Evolutionary conservation across 257 asterid genomes (phyloP), one percentile per base, ranked within the genome.

Genomic region (Nicotiana benthamiana): DNA sequence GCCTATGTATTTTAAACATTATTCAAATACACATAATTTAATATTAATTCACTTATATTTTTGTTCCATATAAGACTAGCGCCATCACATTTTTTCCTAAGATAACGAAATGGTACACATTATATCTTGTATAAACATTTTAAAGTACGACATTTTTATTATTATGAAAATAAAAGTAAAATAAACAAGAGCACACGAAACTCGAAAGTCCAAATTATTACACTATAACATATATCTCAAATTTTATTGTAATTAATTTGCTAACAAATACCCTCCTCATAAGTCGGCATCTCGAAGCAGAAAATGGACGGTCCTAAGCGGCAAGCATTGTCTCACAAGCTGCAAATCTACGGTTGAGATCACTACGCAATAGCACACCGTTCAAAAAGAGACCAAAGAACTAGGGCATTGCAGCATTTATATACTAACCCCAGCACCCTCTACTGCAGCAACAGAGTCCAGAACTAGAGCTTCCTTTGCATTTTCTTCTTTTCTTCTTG

Each of bases 321-420:
- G 43, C 56, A 75, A 59, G 75, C 59, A 59, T 27, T 62, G 75
- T 43, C 27, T 52, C 6, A 0, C 83, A 26, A 24, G 77, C 30
- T 64, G 60, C 64, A 57, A 32, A 70, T 86, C 79, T 57, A 80
- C 83, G 83, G 89, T 1, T 17, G 75, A 82, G 70, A 89, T 87
- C 59, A 70, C 20, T 68, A 0, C 86, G 80, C 7, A 56, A 27
- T 43, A 43, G 64, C 79, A 9, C 83, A 26, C 84, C 88, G 86
- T 67, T 74, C 54, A 54, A 77, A 83, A 81, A 34, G 20, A 52
- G 20, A 52, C 40, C 82, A 61, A 53, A 26, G n/a, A 87, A 83
- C 82, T 89, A 88, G 92, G 93, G 91, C 95, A 84, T 85, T 88
- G 40, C 57, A 64, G 26, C 32, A 36, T 63, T 52, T 82, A 75